Base-by-base conservation (phyloP, 148 eudicot species). In the Nepenthes mirabilis region DNA sequence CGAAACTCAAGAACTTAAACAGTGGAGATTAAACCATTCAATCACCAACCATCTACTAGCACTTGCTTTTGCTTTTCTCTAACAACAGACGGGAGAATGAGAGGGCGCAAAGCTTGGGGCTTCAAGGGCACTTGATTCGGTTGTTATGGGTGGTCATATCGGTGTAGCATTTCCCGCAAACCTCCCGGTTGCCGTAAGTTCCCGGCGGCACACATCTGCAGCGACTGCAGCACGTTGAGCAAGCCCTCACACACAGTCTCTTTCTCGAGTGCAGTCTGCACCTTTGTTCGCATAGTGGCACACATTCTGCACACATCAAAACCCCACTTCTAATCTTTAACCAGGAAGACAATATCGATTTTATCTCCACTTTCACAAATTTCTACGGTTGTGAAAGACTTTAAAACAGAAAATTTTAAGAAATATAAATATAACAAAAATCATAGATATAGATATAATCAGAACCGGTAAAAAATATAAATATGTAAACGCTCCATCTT, bases 141-240 rank as follows among this genome's bases (percentile, higher is more conserved):
- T 82, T 82, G 40, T 82, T 82, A 11, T 64, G 82, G 61, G 95
- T 87, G 56, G 79, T 84, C 95, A 84, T 84, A 47, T 76, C 81
- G 13, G 82, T 70, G 74, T 82, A 87, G 70, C 95, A 87, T 14
- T 69, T 71, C 37, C 90, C 88, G 34, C 95, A 84, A 9, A 69
- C 61, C 55, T 84, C 74, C 23, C 65, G 62, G 82, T 87, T 84
- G 14, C 95, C 95, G 36, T 69, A 80, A 1, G 85, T 86, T 13
- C 95, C 95, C 0, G 90, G 87, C 0, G 95, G 95, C 11, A 87
- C 95, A 52, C 95, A 87, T 59, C 80, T 82, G 87, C 95, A 87
- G 36, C 90, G 72, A 3, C 9, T 55, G 34, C 95, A 87, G 58
- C 95, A 87, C 1, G 90, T 76, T 37, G 75, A 56, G 67, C 95